Evolutionary conservation across 192 early-diverging fungal genomes (phyloP).

Genomic region (Pilobolus umbonatus): DNA sequence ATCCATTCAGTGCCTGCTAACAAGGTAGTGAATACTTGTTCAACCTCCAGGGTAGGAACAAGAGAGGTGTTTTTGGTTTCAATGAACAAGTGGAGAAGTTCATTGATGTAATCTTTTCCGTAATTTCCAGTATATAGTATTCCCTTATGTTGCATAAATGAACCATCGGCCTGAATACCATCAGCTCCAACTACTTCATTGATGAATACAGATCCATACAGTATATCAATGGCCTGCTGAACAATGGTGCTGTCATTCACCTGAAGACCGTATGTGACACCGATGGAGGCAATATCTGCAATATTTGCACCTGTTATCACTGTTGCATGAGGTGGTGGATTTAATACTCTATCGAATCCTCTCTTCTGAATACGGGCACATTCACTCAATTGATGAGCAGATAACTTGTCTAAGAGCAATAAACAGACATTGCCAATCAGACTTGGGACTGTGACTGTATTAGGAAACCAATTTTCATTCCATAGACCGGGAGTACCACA

Average conservation of each 20-base stretch:
- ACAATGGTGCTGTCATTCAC: conserved; percentile 12
- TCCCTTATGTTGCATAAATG: conserved; percentile 21
- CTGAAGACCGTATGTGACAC: conserved; percentile 10
- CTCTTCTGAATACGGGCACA: conserved; percentile 14
- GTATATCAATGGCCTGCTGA: not conserved
- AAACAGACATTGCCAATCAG: conserved; percentile 15
- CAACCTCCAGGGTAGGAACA: not conserved
- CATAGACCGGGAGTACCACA: conserved; percentile 30
- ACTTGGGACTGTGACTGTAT: conserved; percentile 11
- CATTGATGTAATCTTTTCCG: conserved; percentile 24
- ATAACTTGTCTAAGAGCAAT: conserved; percentile 1
- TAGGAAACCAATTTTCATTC: conserved; percentile 30
- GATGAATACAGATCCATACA: conserved; percentile 12
- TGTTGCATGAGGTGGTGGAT: not conserved
- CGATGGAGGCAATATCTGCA: conserved; percentile 22
- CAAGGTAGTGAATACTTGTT: conserved; percentile 11
- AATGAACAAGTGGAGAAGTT: conserved; percentile 11
- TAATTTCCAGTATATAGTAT: conserved; percentile 26
- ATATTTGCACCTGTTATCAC: conserved; percentile 20
- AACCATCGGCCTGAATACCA: conserved; percentile 25
- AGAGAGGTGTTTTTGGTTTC: conserved; percentile 15
- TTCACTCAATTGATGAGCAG: not conserved
- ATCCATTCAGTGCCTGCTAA: conserved; percentile 28
- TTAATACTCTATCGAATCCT: conserved; percentile 4
- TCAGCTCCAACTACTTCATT: not conserved